phyloP scores from a whole-genome alignment of 139 green algal species.

The Mychonastes homosphaera region DNA sequence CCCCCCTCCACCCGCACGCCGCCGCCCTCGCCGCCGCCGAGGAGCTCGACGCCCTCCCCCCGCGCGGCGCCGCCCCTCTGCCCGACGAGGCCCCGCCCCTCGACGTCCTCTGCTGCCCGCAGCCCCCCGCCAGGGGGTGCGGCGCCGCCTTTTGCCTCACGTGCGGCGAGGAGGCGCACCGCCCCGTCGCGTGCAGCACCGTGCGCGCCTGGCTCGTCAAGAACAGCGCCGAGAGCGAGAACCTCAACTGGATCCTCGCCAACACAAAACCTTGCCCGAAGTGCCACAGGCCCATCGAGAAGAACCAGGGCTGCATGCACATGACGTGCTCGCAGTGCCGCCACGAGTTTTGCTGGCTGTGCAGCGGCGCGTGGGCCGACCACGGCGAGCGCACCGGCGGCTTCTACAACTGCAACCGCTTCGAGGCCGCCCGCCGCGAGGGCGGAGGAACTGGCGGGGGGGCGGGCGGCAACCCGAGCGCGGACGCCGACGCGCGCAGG shows the following conservation, averaged over 20 bases:
- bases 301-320: conserved; percentile 93
- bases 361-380: conserved; percentile 74
- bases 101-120: conserved; percentile 65
- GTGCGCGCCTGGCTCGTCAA: conserved; percentile 71
- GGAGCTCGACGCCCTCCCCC: too few relatives aligned
- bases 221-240: conserved; percentile 83
- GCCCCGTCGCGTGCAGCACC: conserved; percentile 72
- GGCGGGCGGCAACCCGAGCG: too few relatives aligned
- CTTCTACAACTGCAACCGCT: conserved; percentile 94
- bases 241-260: conserved; percentile 69
- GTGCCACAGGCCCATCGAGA: conserved; percentile 83
- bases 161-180: conserved; percentile 74
- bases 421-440: not conserved
- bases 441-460: too few relatives aligned
- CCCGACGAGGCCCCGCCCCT: conserved; percentile 40
- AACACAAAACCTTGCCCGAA: conserved; percentile 90
- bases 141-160: conserved; percentile 75
- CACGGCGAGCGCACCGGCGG: conserved; percentile 92
- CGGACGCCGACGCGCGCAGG: conserved; percentile 69
- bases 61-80: too few relatives aligned
- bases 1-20: too few relatives aligned
- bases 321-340: conserved; percentile 80
- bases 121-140: too few relatives aligned
- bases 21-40: too few relatives aligned
- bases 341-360: conserved; percentile 85